Percentiles rank a stretch among this genome's conserved stretches.
These are phyloP conservation scores for Diutina rugosa DNA, from an alignment of 1,139 yeast species.

Conservation along the genomic window DNA sequence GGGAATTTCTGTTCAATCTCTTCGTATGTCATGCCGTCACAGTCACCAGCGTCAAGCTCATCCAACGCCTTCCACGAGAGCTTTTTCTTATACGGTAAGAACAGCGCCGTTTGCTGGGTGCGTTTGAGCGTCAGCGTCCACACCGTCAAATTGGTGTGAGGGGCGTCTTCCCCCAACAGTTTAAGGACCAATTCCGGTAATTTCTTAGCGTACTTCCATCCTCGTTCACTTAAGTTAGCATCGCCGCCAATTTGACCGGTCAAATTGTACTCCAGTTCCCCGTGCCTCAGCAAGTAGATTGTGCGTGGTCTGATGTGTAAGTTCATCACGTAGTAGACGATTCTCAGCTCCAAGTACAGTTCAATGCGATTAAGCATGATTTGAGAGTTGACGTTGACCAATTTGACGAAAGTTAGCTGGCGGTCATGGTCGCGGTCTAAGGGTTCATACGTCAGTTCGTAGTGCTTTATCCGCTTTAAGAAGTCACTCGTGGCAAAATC, in stretches of 20 bases:
- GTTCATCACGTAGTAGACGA: constrained; percentile 92
- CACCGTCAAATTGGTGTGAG: constrained; percentile 61
- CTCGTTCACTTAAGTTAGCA: constrained; percentile 75
- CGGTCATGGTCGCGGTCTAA: constrained; percentile 43
- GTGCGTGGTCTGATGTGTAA: constrained; percentile 84
- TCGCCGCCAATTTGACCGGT: constrained; percentile 97
- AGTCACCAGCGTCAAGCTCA: constrained; percentile 95
- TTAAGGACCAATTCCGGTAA: constrained; percentile 67
- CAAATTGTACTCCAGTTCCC: constrained; percentile 84
- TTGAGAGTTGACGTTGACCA: constrained; percentile 79
- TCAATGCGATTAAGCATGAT: constrained; percentile 80
- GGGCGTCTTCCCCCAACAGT: constrained; percentile 57
- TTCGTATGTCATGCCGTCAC: constrained; percentile 91
- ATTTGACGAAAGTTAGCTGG: constrained; percentile 69
- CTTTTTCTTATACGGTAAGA: constrained; percentile 63
- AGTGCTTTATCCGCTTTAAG: constrained; percentile 56
- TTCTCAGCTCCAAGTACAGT: constrained; percentile 80
- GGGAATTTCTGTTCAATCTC: constrained; percentile 63
- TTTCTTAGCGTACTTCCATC: constrained; percentile 72
- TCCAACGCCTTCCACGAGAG: constrained; percentile 94
- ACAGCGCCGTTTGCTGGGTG: constrained; percentile 87
- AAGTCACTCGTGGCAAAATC: constrained; percentile 67
- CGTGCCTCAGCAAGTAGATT: constrained; percentile 91
- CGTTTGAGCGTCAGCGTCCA: constrained; percentile 93
- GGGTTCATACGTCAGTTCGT: constrained; percentile 66